A percentile compares a stretch with the other conserved stretches of the same genome.
These are phyloP conservation scores for Penicillium oxalicum DNA, from an alignment of 2,329 filamentous ascomycete species.

Conservation along the genomic window DNA sequence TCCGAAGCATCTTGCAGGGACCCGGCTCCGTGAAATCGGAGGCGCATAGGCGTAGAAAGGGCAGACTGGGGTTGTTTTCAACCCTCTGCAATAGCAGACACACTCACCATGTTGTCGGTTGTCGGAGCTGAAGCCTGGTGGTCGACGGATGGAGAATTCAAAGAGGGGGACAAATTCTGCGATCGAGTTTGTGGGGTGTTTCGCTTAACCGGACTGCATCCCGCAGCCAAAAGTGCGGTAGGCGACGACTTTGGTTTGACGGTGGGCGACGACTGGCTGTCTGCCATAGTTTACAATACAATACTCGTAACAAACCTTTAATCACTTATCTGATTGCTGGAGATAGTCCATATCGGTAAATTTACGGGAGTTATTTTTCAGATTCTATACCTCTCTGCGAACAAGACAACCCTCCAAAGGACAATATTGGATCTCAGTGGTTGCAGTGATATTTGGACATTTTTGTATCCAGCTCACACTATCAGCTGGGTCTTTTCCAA, in stretches of 20 bases:
- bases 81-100: slow-evolving; percentile 21
- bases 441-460: no score
- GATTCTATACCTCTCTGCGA: no score
- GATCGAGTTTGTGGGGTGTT: slow-evolving; percentile 38
- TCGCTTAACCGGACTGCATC: slow-evolving; percentile 40
- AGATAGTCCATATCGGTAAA: background rate
- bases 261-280: slow-evolving; percentile 3
- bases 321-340: background rate
- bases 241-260: slow-evolving; percentile 32
- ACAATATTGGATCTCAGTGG: no score
- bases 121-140: slow-evolving; percentile 30
- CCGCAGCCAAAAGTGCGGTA: slow-evolving; percentile 30
- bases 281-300: background rate
- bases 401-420: no score
- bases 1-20: slow-evolving; percentile 99
- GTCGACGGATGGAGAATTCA: slow-evolving; percentile 32
- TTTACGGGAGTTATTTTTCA: no score
- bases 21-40: slow-evolving; percentile 44
- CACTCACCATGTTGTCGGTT: slow-evolving; percentile 44
- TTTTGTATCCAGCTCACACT: no score
- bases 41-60: slow-evolving; percentile 10
- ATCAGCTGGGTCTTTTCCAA: no score
- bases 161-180: slow-evolving; percentile 29
- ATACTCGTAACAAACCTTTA: background rate
- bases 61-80: slow-evolving; percentile 20